Percentiles rank a stretch among this genome's conserved stretches.
These are phyloP conservation scores for Schrenkiella parvula DNA, from an alignment of 345 rosid genomes.

Conservation along the genomic window DNA sequence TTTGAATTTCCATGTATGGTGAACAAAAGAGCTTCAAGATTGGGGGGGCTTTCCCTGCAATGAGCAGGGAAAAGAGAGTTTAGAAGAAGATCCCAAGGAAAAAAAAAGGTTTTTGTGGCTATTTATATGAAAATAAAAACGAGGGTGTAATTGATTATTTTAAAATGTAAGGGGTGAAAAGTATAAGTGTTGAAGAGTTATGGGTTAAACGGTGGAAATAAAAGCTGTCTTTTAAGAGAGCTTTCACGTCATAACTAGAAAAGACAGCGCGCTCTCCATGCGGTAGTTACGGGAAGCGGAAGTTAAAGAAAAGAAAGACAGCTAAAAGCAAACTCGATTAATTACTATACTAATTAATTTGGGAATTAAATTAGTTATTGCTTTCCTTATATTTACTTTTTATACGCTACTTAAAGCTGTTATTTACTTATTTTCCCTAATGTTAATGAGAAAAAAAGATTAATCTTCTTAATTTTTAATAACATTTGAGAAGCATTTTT, in stretches of 20 bases:
- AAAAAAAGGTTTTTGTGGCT: not conserved
- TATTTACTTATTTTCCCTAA: not conserved
- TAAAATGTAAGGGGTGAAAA: not conserved
- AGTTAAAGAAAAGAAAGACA: constrained; percentile 20
- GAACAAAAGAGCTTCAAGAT: not conserved
- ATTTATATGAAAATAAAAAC: constrained; percentile 13
- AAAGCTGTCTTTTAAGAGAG: constrained; percentile 26
- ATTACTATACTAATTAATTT: constrained; percentile 3
- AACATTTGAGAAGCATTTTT: no score
- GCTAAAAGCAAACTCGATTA: constrained; percentile 3
- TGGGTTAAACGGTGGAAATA: not conserved
- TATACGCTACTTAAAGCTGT: not conserved
- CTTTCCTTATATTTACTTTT: not conserved
- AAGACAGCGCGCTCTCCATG: constrained; percentile 4
- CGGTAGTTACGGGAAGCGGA: constrained; percentile 12
- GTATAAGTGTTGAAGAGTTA: not conserved
- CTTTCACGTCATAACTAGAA: constrained; percentile 22
- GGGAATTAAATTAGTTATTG: not conserved
- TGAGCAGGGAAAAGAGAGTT: constrained; percentile 22
- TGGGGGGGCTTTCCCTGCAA: constrained; percentile 21
- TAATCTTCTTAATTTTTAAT: no score
- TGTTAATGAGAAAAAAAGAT: no score
- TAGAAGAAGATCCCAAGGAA: constrained; percentile 31
- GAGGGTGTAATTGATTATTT: not conserved
- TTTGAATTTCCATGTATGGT: constrained; percentile 18